These are phyloP conservation scores for Hyphopichia burtonii DNA, from an alignment of 1,139 yeast genomes.

Conservation along the genomic window DNA sequence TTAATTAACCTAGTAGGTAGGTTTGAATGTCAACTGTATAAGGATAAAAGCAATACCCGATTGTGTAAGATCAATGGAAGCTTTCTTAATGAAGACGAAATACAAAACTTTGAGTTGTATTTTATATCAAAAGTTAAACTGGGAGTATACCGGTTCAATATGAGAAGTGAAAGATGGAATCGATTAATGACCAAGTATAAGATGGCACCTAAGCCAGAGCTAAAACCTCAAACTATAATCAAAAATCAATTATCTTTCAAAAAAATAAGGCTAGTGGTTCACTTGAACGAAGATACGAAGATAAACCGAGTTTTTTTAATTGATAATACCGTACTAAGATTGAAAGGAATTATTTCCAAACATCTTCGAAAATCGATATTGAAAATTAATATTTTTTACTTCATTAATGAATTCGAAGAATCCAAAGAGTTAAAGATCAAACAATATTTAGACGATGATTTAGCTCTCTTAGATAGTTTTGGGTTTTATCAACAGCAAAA, in stretches of 20 bases:
- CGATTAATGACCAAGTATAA: slow-evolving; percentile 24
- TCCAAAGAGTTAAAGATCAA: slow-evolving; percentile 7
- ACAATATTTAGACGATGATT: slow-evolving; percentile 28
- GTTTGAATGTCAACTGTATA: slow-evolving; percentile 24
- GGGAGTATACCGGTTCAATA: slow-evolving; percentile 25
- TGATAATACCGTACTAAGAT: slow-evolving; percentile 25
- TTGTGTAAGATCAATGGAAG: slow-evolving; percentile 58
- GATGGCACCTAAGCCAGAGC: slow-evolving; percentile 8
- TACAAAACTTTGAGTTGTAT: slow-evolving; percentile 66
- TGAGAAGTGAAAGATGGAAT: slow-evolving; percentile 23
- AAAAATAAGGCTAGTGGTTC: slow-evolving; percentile 13
- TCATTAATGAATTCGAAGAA: slow-evolving; percentile 14
- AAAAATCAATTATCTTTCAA: slow-evolving; percentile 7
- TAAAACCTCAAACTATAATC: neutral
- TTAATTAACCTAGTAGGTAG: slow-evolving; percentile 51
- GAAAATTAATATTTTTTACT: slow-evolving; percentile 17
- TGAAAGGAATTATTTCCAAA: slow-evolving; percentile 25
- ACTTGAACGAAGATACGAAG: neutral
- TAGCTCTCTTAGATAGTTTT: slow-evolving; percentile 34
- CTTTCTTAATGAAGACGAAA: slow-evolving; percentile 40
- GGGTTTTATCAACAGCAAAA: slow-evolving; percentile 27
- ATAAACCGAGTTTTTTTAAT: slow-evolving; percentile 18
- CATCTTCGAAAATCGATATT: slow-evolving; percentile 13
- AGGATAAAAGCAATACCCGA: slow-evolving; percentile 7
- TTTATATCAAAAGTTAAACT: slow-evolving; percentile 53